Evolutionary conservation across 768 basidiomycete species (phyloP).

Genomic region (Aureoboletus auriporus): DNA sequence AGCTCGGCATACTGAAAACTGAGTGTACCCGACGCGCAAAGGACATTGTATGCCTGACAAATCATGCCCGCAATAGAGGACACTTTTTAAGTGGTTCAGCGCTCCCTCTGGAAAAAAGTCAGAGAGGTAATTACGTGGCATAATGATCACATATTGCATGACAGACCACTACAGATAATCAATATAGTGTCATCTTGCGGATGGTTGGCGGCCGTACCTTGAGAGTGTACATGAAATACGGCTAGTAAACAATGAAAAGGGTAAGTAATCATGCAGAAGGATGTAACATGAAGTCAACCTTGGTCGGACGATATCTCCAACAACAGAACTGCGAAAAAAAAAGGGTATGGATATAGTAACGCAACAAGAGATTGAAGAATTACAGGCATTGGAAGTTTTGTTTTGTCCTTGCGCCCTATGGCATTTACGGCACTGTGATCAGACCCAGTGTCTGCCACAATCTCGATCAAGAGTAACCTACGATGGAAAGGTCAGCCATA

Average conservation of each 20-base stretch:
- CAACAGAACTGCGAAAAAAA: constrained; percentile 58
- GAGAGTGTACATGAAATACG: constrained; percentile 87
- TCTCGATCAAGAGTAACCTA: constrained; percentile 80
- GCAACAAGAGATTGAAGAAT: constrained; percentile 16
- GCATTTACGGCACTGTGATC: constrained; percentile 64
- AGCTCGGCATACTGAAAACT: constrained; percentile 59
- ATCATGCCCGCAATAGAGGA: constrained; percentile 74
- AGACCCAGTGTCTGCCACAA: constrained; percentile 66
- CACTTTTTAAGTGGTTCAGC: constrained; percentile 13
- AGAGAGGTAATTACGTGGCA: constrained; percentile 38
- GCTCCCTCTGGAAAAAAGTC: neutral
- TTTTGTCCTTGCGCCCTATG: constrained; percentile 77
- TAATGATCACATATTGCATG: constrained; percentile 81
- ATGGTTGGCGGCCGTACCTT: constrained; percentile 47
- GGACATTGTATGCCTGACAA: constrained; percentile 61
- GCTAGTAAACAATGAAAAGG: constrained; percentile 30
- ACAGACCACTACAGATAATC: constrained; percentile 63
- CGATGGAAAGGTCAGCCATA: neutral
- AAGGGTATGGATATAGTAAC: neutral
- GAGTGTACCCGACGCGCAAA: constrained; percentile 64
- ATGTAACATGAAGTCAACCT: constrained; percentile 36
- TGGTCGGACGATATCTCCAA: constrained; percentile 79
- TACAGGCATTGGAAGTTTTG: constrained; percentile 63
- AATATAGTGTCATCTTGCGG: neutral
- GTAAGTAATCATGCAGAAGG: constrained; percentile 6